Evolutionary conservation across 2,329 filamentous ascomycete species (phyloP).

Genomic region (Ceratocystis ficicola): DNA sequence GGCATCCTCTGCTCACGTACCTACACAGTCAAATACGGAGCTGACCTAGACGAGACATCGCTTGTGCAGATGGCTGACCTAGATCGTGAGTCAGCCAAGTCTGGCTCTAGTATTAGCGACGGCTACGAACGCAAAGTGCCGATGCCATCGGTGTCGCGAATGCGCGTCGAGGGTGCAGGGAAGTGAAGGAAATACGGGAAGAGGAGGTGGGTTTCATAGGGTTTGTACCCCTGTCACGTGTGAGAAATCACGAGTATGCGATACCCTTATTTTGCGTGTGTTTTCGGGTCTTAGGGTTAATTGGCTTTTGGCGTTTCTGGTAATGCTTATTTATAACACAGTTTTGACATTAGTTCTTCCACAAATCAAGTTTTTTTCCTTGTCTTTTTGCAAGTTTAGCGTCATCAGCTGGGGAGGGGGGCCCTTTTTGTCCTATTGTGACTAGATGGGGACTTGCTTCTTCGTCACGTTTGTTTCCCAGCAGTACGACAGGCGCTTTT

Average conservation of each 20-base stretch:
- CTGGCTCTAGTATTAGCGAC: conserved; percentile 3
- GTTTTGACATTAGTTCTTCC: not conserved
- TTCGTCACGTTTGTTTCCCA: too few species aligned
- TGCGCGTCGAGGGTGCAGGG: not conserved
- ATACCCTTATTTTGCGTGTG: not conserved
- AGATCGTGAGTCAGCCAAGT: conserved; percentile 9
- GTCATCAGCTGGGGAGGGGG: too few species aligned
- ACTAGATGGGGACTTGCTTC: too few species aligned
- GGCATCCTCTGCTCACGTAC: conserved; percentile 17
- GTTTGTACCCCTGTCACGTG: not conserved
- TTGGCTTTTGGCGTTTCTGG: not conserved
- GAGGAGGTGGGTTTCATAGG: not conserved
- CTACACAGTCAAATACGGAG: conserved; percentile 18
- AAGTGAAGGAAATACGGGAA: not conserved
- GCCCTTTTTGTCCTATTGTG: too few species aligned
- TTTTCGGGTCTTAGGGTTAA: not conserved
- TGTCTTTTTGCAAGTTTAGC: not conserved
- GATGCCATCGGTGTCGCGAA: conserved; percentile 2
- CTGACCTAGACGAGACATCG: conserved; percentile 16
- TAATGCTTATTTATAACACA: not conserved
- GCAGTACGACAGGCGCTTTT: too few species aligned
- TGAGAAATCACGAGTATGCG: not conserved
- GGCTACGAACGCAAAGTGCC: conserved; percentile 17
- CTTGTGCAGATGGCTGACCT: conserved; percentile 19
- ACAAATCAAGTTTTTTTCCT: not conserved